phyloP scores from a whole-genome alignment of 2,329 filamentous ascomycete genomes.

The Exophiala sp. region DNA sequence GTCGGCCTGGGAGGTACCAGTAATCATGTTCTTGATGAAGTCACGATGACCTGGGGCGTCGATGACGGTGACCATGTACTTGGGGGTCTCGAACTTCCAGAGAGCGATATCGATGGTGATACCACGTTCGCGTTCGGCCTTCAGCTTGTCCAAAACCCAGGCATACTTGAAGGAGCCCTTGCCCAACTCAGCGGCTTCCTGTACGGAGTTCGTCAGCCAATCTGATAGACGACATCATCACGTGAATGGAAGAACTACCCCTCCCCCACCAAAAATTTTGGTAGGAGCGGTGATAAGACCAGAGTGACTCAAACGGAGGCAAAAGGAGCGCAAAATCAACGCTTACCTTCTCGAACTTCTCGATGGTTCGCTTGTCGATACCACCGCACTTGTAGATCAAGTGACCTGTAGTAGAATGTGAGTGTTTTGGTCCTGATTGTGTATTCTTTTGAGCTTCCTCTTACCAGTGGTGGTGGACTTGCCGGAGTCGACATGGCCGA shows the following conservation, averaged over 20 bases:
- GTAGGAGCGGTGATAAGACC: conserved; percentile 25
- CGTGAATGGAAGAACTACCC: conserved; percentile 34
- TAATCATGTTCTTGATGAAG: conserved; percentile 99
- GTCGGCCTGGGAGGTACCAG: conserved; percentile 99
- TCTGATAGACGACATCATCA: conserved; percentile 12
- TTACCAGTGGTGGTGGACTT: conserved; percentile 96
- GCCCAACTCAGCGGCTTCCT: conserved; percentile 98
- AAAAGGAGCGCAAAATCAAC: neutral
- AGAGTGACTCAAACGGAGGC: conserved; percentile 6
- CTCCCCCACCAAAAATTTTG: conserved; percentile 33
- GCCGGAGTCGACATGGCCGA: conserved; percentile 99
- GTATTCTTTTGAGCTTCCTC: conserved; percentile 36
- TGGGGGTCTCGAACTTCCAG: conserved; percentile 99
- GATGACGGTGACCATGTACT: conserved; percentile 98
- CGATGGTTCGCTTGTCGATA: conserved; percentile 99
- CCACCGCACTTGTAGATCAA: conserved; percentile 99
- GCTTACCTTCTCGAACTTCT: conserved; percentile 99
- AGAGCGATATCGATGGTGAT: conserved; percentile 99
- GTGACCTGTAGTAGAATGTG: conserved; percentile 59
- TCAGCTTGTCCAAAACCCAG: conserved; percentile 99
- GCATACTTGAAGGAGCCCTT: conserved; percentile 99
- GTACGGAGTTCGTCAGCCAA: conserved; percentile 27
- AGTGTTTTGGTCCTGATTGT: conserved; percentile 27
- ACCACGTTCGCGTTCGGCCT: conserved; percentile 99
- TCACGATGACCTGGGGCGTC: conserved; percentile 99